A percentile compares a stretch with the other conserved stretches of the same genome.
These are phyloP conservation scores for Magnaporthiopsis incrustans DNA, from an alignment of 2,329 filamentous ascomycete species.

Conservation along the genomic window DNA sequence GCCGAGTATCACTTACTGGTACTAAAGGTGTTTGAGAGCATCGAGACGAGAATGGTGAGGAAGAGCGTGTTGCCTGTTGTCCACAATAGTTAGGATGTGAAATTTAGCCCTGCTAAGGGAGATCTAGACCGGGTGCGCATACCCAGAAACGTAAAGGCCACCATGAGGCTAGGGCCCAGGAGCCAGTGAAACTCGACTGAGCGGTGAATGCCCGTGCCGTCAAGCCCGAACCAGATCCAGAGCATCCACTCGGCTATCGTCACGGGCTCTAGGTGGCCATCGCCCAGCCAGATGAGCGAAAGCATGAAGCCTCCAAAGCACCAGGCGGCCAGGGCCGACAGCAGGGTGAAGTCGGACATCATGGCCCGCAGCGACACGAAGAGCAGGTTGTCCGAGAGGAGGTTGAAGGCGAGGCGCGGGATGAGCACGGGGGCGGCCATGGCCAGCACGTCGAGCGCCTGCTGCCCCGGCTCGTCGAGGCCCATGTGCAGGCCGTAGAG, in stretches of 20 bases:
- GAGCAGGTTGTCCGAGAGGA: constrained; percentile 68
- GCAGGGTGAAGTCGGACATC: constrained; percentile 63
- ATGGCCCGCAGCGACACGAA: constrained; percentile 67
- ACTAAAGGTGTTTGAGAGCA: constrained; percentile 77
- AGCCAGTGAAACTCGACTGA: constrained; percentile 67
- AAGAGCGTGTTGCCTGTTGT: constrained; percentile 64
- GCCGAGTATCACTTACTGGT: constrained; percentile 31
- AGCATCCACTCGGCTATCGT: constrained; percentile 71
- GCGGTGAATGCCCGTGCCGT: constrained; percentile 50
- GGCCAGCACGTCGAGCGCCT: constrained; percentile 57
- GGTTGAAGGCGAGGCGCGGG: constrained; percentile 62
- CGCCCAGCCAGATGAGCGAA: constrained; percentile 57
- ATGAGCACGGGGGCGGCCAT: constrained; percentile 62
- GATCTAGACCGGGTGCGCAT: no score
- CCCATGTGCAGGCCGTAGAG: constrained; percentile 43
- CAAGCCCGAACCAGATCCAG: constrained; percentile 73
- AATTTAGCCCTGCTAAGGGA: no score
- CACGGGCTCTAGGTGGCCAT: constrained; percentile 25
- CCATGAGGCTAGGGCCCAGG: constrained; percentile 73
- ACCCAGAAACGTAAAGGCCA: constrained; percentile 72
- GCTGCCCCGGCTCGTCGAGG: constrained; percentile 31
- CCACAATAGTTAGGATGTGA: no score
- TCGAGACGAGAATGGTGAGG: constrained; percentile 81
- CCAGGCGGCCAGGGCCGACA: constrained; percentile 58
- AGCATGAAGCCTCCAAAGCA: constrained; percentile 67